Evolutionary conservation across 2,329 filamentous ascomycete genomes (phyloP).

Genomic region (Hyphodiscus sp.): DNA sequence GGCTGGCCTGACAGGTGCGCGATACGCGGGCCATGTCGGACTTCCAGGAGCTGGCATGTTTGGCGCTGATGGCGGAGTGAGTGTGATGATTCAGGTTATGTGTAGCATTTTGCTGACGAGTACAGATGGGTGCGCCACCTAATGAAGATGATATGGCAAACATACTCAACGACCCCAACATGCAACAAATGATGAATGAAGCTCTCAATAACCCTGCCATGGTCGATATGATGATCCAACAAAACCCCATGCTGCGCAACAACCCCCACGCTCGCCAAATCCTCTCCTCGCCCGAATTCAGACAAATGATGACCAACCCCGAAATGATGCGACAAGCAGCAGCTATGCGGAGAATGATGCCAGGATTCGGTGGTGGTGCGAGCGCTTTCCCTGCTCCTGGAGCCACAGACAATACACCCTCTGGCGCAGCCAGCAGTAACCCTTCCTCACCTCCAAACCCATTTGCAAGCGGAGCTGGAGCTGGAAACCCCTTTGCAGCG

Average conservation of each 20-base stretch:
- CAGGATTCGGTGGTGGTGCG: slow-evolving; percentile 40
- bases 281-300: slow-evolving; percentile 80
- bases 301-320: slow-evolving; percentile 89
- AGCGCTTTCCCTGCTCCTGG: slow-evolving; percentile 82
- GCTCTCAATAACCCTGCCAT: slow-evolving; percentile 93
- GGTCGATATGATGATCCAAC: slow-evolving; percentile 88
- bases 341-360: slow-evolving; percentile 71
- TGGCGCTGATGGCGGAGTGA: slow-evolving; percentile 87
- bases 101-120: slow-evolving; percentile 19
- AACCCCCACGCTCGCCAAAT: slow-evolving; percentile 73
- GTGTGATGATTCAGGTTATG: slow-evolving; percentile 32
- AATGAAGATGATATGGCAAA: slow-evolving; percentile 73
- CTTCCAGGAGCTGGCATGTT: slow-evolving; percentile 85
- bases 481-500: slow-evolving; percentile 54
- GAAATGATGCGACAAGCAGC: slow-evolving; percentile 75
- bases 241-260: slow-evolving; percentile 74
- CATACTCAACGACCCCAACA: slow-evolving; percentile 83
- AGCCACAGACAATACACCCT: slow-evolving; percentile 76
- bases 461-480: slow-evolving; percentile 27
- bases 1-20: slow-evolving; percentile 82
- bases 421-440: slow-evolving; percentile 30
- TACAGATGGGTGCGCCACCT: slow-evolving; percentile 82
- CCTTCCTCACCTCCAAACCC: slow-evolving; percentile 22
- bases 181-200: slow-evolving; percentile 85
- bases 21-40: slow-evolving; percentile 87